These are phyloP conservation scores for Decorospora gaudefroyi DNA, from an alignment of 2,329 filamentous ascomycete genomes.

Conservation along the genomic window DNA sequence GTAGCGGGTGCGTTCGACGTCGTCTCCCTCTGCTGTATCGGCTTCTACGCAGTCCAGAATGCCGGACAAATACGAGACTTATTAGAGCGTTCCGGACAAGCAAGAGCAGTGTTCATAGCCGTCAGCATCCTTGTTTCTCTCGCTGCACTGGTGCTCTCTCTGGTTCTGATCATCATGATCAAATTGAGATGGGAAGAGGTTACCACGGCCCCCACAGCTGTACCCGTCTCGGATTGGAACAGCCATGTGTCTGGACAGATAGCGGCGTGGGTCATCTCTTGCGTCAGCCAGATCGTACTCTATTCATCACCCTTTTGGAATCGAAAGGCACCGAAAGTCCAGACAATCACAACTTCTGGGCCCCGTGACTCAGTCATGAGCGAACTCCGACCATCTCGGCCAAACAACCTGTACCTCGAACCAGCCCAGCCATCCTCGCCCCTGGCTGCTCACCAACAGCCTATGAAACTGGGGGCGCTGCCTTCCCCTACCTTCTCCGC, in stretches of 20 bases:
- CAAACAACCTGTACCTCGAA: conserved; percentile 33
- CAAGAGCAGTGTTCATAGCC: conserved; percentile 24
- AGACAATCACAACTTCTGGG: conserved; percentile 29
- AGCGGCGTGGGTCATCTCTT: conserved; percentile 41
- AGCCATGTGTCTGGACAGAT: conserved; percentile 44
- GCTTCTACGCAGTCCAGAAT: conserved; percentile 37
- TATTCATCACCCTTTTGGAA: conserved; percentile 38
- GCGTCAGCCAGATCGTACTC: conserved; percentile 35
- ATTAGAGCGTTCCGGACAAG: conserved; percentile 24
- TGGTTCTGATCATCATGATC: conserved; percentile 36
- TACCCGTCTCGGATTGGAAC: conserved; percentile 28
- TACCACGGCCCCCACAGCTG: conserved; percentile 14
- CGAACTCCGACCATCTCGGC: conserved; percentile 35
- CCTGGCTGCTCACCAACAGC: conserved; percentile 18
- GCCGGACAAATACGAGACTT: conserved; percentile 35
- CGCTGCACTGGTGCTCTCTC: conserved; percentile 32
- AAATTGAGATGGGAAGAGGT: conserved; percentile 31
- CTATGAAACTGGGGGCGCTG: conserved; percentile 22
- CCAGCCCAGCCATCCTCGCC: conserved; percentile 33
- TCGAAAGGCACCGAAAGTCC: conserved; percentile 24
- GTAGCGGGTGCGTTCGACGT: conserved; percentile 41
- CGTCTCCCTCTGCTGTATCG: conserved; percentile 36
- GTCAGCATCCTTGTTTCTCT: conserved; percentile 31
- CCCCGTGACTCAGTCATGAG: conserved; percentile 46
- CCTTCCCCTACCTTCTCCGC: conserved; percentile 46